Base-by-base conservation (phyloP, 139 green algal species). In the Diplosphaera chodatii region DNA sequence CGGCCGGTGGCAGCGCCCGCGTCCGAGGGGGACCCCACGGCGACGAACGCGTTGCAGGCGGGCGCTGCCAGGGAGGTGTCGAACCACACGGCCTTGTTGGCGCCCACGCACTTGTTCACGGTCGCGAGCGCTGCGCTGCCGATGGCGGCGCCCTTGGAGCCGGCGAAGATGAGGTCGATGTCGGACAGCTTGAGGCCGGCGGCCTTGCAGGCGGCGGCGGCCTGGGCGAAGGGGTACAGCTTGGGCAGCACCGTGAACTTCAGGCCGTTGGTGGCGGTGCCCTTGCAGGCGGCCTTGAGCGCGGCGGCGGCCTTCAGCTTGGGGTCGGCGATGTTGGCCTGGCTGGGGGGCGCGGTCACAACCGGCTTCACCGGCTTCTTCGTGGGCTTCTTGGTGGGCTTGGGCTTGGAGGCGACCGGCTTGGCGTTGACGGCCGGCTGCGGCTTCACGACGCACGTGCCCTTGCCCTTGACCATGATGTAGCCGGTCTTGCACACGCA, bases 401-500 rank as follows among this genome's bases (percentile, higher is more conserved):
- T 48, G 37, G 37, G 10, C 37, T 48, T 48, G 37, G 37, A 48
- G 37, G 10, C 37, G 8, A 48, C 37, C 37, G 37, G 37, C 37
- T 48, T 48, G 37, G 37, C 10, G 37, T 48, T 48, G 8, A 20
- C 10, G 8, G 37, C 37, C 37, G 48, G 48, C 48, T 59, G 13
- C 16, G 13, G 48, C 48, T 59, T 59, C 16, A 59, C 16, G 18
- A 59, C 48, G 48, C 48, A 59, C 48, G 48, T 25, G 48, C 48
- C 48, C 16, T 23, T 59, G 48, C 16, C 13, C 16, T 10, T 4
- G 48, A 59, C 48, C 10, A 4, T 59, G 48, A 59, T 18, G 48
- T 59, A 59, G 48, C 48, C 48, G 48, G 48, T 27, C 48, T 59
- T 59, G 48, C 48, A 59, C 48, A 59, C 48, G 48, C 48, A 59